A percentile compares a stretch with the other conserved stretches of the same genome.
Evolutionary conservation across 345 rosid genomes (phyloP).

Genomic region (Pistacia atlantica): DNA sequence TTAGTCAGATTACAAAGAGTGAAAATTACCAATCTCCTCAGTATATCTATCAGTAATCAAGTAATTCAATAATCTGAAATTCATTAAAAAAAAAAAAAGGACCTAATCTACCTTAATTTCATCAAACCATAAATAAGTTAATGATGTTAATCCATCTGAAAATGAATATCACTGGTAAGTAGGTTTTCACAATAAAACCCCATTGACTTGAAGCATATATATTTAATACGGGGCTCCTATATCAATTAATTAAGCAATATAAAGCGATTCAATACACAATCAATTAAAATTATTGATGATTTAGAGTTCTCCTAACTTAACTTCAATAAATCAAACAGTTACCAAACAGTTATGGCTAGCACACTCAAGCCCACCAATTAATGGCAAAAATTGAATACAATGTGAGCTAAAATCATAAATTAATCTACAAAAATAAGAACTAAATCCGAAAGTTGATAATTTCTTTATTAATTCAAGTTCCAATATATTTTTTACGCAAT

Average conservation of each 20-base stretch:
- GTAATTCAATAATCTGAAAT: background rate
- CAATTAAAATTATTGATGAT: background rate
- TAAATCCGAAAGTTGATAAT: background rate
- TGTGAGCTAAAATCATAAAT: background rate
- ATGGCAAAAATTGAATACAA: background rate
- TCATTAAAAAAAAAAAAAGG: no score
- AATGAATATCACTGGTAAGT: no score
- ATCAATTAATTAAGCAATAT: background rate
- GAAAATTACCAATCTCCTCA: no score
- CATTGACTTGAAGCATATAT: background rate
- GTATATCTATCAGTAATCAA: no score
- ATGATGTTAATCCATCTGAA: no score
- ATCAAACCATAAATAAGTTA: no score
- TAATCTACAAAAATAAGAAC: background rate
- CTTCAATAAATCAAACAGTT: background rate
- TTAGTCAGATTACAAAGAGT: background rate
- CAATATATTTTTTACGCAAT: background rate
- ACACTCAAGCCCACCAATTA: background rate
- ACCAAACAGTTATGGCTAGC: constrained; percentile 13
- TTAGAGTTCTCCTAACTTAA: background rate
- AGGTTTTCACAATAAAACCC: background rate
- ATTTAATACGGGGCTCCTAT: background rate
- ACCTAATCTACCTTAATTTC: no score
- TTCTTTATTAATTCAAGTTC: constrained; percentile 21
- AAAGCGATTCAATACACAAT: background rate